Evolutionary conservation across 108 stramenopile species (phyloP).

Genomic region (Aurantiochytrium sp.): DNA sequence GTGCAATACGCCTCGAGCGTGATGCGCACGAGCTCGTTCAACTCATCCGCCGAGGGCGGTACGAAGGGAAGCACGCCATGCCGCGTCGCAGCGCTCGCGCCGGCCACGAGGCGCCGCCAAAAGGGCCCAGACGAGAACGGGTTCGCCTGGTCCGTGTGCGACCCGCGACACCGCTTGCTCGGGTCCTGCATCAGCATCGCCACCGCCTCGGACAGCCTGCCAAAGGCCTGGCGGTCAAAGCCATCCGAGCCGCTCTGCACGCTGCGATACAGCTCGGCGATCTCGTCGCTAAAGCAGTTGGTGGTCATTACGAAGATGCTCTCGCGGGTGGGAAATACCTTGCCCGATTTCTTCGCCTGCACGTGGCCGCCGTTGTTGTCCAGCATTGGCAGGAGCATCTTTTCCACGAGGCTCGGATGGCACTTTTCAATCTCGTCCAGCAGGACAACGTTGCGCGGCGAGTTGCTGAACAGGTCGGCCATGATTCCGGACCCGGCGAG

Average conservation of each 20-base stretch:
- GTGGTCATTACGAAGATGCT: not conserved
- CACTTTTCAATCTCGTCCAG: slow-evolving; percentile 10
- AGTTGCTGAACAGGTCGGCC: not conserved
- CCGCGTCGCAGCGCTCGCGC: not conserved
- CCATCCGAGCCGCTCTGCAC: not conserved
- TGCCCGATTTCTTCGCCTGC: not conserved
- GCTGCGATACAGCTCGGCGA: not conserved
- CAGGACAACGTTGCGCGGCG: not conserved
- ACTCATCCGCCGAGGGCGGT: not conserved
- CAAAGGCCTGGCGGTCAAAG: not conserved
- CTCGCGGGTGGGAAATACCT: not conserved
- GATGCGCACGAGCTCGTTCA: not conserved
- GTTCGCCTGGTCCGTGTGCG: not conserved
- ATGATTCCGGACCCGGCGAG: not conserved
- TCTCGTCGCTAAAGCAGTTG: slow-evolving; percentile 14
- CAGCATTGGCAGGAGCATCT: slow-evolving; percentile 7
- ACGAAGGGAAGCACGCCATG: not conserved
- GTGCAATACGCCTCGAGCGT: not conserved
- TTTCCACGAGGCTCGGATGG: not conserved
- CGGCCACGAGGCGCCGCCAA: not conserved
- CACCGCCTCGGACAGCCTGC: not conserved
- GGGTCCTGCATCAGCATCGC: not conserved
- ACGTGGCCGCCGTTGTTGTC: slow-evolving; percentile 15
- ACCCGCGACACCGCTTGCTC: not conserved
- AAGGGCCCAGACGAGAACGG: not conserved